Evolutionary conservation across 2,329 filamentous ascomycete genomes (phyloP), one percentile per base, ranked within the genome.

Genomic region (Penicillium sp.): DNA sequence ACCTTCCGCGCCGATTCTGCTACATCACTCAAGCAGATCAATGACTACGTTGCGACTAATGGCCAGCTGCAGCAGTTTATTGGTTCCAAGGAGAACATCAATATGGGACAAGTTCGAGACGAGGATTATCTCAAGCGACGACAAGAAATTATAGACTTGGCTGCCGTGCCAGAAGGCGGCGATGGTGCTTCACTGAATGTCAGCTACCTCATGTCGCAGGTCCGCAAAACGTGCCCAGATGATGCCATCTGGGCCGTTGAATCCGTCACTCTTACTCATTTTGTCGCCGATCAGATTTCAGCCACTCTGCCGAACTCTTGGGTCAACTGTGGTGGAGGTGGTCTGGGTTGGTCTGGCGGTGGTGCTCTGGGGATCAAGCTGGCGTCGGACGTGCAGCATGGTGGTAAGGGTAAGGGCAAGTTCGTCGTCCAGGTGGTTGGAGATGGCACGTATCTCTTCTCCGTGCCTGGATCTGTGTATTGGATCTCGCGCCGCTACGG

Each of bases 301-400:
- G 78, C 82, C 2, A 83, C 78, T 0, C 63, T 82, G 0, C 87
- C 88, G 0, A 86, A 87, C 0, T 83, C 81, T 0, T 90, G 85
- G 85, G 82, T 92, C 61, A 91, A 90, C 66, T 91, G 87, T 64
- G 88, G 88, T 1, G 88, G 86, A 0, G 88, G 87, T 12, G 88
- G 88, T 2, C 81, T 92, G 0, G 88, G 88, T 1, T 92, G 88
- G 88, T 87, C 83, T 9, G 88, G 87, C 12, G 88, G 88, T 12
- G 88, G 75, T 45, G 84, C 86, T 0, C 68, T 92, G 3, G 88
- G 88, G 2, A 84, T 91, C 63, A 90, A 91, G 65, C 78, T 92
- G 6, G 88, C 86, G 0, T 76, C 77, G 0, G 78, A 84, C 43
- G 67, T 68, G 2, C 68, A 77, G 52, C 71, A 77, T 31, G 75